Percentiles rank a stretch among this genome's conserved stretches.
Conservation (phyloP, 495 filamentous ascomycete species). For the Penicillium roqueforti region DNA sequence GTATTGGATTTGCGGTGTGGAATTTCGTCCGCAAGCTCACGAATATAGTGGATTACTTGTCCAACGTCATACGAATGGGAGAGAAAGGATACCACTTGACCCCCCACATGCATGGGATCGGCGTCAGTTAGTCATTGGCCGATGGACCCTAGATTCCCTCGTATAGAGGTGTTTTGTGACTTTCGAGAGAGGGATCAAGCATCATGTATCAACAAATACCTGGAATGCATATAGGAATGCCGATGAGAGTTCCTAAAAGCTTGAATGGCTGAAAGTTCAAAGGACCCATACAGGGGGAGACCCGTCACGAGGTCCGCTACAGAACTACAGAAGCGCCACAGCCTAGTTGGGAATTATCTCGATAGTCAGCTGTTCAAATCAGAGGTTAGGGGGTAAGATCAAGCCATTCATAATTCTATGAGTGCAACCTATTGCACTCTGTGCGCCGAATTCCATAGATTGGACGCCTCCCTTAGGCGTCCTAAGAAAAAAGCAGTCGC, state of each 20-base stretch:
- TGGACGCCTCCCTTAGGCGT: neutral
- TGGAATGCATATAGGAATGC: neutral
- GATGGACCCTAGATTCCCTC: neutral
- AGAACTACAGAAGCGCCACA: neutral
- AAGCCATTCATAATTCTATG: constrained; percentile 3
- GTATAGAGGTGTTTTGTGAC: no score
- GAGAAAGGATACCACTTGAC: neutral
- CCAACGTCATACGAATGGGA: constrained; percentile 1
- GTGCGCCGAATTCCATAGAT: neutral
- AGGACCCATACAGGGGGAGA: neutral
- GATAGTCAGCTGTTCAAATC: neutral
- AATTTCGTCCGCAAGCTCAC: neutral
- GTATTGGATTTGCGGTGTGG: constrained; percentile 9
- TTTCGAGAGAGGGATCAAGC: no score
- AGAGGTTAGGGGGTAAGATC: neutral
- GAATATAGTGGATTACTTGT: neutral
- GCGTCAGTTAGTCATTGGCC: neutral
- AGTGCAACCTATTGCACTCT: neutral
- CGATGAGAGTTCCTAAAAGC: neutral
- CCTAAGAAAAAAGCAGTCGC: constrained; percentile 11
- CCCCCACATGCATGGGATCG: neutral
- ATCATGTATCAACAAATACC: no score
- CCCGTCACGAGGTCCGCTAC: neutral
- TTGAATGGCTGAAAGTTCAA: neutral
- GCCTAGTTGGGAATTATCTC: neutral